A percentile compares a stretch with the other conserved stretches of the same genome.
phyloP scores from a whole-genome alignment of 768 basidiomycete genomes.

The Hypholoma sublateritium region DNA sequence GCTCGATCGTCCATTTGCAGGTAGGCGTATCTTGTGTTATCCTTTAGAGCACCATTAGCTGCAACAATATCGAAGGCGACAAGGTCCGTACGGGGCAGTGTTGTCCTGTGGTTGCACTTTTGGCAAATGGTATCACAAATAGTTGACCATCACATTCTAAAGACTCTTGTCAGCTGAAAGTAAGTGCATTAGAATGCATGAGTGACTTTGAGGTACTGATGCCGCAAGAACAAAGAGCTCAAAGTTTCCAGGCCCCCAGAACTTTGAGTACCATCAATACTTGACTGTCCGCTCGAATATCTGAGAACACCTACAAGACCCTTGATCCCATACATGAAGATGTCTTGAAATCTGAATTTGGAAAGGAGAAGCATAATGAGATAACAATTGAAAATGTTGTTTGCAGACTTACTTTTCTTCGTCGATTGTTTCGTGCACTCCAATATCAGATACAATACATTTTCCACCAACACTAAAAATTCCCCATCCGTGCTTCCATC shows the following conservation, averaged over 20 bases:
- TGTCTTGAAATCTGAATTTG: conserved; percentile 63
- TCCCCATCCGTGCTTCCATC: conserved; percentile 89
- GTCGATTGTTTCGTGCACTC: conserved; percentile 62
- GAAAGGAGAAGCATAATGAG: conserved; percentile 1
- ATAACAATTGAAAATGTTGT: background rate
- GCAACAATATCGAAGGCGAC: background rate
- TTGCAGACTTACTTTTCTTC: conserved; percentile 40
- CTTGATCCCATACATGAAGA: conserved; percentile 81
- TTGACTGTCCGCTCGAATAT: background rate
- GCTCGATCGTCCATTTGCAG: conserved; percentile 94
- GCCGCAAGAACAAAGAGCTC: conserved; percentile 79
- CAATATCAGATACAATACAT: conserved; percentile 78
- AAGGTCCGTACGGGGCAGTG: conserved; percentile 75
- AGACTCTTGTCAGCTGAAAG: conserved; percentile 1
- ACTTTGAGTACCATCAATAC: conserved; percentile 42
- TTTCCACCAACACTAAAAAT: conserved; percentile 89
- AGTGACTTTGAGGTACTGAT: conserved; percentile 49
- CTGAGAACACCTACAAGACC: conserved; percentile 56
- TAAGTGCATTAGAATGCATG: background rate
- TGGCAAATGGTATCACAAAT: conserved; percentile 89
- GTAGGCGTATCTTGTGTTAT: conserved; percentile 95
- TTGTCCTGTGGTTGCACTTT: conserved; percentile 89
- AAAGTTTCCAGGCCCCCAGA: conserved; percentile 93
- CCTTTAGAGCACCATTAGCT: conserved; percentile 42
- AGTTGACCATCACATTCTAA: conserved; percentile 68